These are phyloP conservation scores for Colletotrichum godetiae DNA, from an alignment of 2,329 filamentous ascomycete species.

Conservation along the genomic window DNA sequence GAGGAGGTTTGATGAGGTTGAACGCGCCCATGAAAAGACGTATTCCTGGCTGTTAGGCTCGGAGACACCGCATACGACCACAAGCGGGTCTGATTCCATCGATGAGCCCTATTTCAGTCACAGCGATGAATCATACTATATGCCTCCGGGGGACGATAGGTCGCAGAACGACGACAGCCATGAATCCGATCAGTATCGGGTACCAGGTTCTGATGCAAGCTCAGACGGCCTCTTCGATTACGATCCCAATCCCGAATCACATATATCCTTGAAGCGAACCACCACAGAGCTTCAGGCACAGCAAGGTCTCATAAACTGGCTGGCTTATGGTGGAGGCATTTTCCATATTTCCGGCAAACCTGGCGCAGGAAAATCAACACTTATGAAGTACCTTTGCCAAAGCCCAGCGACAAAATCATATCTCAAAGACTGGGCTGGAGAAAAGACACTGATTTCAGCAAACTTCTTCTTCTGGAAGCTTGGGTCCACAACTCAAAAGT, in stretches of 20 bases:
- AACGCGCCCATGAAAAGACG: neutral
- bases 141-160: neutral
- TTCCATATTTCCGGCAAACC: conserved; percentile 15
- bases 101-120: neutral
- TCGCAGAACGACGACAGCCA: neutral
- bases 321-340: neutral
- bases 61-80: too few relatives aligned
- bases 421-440: neutral
- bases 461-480: conserved; percentile 20
- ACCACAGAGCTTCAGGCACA: neutral
- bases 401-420: neutral
- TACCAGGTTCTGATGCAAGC: neutral
- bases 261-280: neutral
- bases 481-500: neutral
- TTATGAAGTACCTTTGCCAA: conserved; percentile 21
- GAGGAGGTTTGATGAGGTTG: neutral
- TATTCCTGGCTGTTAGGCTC: neutral
- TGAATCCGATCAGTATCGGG: neutral
- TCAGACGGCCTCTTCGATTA: neutral
- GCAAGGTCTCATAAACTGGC: neutral
- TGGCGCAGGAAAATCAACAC: conserved; percentile 14
- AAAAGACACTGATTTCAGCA: neutral
- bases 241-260: accelerated
- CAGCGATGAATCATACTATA: neutral
- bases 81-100: neutral